A percentile compares a stretch with the other conserved stretches of the same genome.
Conservation (phyloP, 805 yeast species). For the Scheffersomyces amazonensis region DNA sequence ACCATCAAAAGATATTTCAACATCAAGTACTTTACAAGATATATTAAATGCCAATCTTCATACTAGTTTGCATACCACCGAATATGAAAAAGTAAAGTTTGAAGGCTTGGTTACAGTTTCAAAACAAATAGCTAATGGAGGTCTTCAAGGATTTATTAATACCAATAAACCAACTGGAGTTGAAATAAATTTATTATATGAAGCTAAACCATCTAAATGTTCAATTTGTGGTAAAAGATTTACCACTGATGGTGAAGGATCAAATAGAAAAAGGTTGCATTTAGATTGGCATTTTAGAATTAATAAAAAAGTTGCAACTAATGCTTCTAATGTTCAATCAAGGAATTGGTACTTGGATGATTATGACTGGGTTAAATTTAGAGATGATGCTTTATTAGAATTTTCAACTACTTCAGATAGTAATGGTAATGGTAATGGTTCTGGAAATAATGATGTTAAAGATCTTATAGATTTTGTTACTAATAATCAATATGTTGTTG, state of each 20-base stretch:
- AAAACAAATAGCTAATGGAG: constrained; percentile 11
- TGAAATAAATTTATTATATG: constrained; percentile 45
- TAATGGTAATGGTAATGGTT: not conserved
- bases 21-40: constrained; percentile 19
- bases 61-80: constrained; percentile 19
- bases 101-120: constrained; percentile 27
- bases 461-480: not conserved
- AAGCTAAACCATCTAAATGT: constrained; percentile 74
- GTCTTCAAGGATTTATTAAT: constrained; percentile 36
- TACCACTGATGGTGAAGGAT: constrained; percentile 55
- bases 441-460: not conserved
- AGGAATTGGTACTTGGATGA: constrained; percentile 81
- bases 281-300: constrained; percentile 96
- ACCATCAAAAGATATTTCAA: constrained; percentile 11
- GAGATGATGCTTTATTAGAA: constrained; percentile 55
- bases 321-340: constrained; percentile 51
- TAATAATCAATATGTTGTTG: constrained; percentile 48
- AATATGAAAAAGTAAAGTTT: constrained; percentile 32
- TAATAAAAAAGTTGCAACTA: constrained; percentile 60
- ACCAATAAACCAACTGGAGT: constrained; percentile 30
- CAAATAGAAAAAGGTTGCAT: constrained; percentile 57
- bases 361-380: constrained; percentile 69
- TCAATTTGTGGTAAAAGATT: constrained; percentile 88
- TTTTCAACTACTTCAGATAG: constrained; percentile 17
- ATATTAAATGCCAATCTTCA: constrained; percentile 11